Evolutionary conservation across 2,329 filamentous ascomycete genomes (phyloP), one percentile per base, ranked within the genome.

Genomic region (Colletotrichum sp.): DNA sequence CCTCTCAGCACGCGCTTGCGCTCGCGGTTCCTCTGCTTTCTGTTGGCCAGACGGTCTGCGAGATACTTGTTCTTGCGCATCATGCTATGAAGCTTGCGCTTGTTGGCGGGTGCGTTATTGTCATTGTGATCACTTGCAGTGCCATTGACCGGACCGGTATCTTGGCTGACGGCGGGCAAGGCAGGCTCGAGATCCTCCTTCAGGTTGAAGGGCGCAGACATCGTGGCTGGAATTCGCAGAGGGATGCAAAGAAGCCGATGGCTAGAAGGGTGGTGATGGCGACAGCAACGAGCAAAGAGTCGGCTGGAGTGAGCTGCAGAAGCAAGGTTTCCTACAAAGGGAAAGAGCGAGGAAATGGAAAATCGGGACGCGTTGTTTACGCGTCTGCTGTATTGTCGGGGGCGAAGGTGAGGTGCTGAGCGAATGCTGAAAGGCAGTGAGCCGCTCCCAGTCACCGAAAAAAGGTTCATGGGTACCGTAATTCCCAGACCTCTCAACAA

Each of bases 231-330:
- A 12, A 44, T 49, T 21, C 1, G 44, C 4, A 6, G n/a, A 21
- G 10, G 4, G 0, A 49, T 7, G 9, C 3, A 6, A 21, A 1
- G n/a, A 13, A 12, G 44, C 2, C 18, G 10, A 49, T 7, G 10
- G 44, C 0, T 13, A 7, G n/a, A 10, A 49, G 18, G 1, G 44
- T 21, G n/a, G 44, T 49, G 39, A n/a, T 49, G 18, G 18, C 2
- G 39, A 3, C 6, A 4, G 3, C n/a, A 21, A 49, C 18, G 6
- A 49, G 44, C 1, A 49, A 49, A 49, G 0, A 0, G 44, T 21
- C 10, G 44, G 1, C 3, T 8, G 3, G 10, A 21, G 44, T 8
- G n/a, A 21, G 10, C 2, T 49, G 44, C 18, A 8, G 44, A 21
- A 13, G 44, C 44, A 21, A 3, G 10, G 1, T 49, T 13, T n/a